Conservation (phyloP, 2,329 filamentous ascomycete species). For the Pseudogymnoascus sp. region DNA sequence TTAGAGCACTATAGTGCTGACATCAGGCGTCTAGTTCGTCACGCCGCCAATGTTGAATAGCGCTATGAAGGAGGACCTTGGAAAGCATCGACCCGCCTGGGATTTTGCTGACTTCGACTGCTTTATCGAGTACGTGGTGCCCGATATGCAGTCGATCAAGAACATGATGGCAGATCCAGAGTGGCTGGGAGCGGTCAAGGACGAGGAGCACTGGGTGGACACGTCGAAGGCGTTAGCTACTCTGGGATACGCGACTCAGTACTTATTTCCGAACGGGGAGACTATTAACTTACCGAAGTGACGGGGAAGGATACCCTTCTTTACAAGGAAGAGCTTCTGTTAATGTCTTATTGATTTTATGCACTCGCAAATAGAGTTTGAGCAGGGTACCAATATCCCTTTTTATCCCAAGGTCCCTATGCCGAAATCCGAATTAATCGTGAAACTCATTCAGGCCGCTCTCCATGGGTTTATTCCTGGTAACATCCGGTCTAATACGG, state of each 20-base stretch:
- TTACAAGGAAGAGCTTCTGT: neutral
- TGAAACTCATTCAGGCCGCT: neutral
- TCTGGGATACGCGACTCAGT: constrained; percentile 22
- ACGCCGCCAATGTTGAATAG: constrained; percentile 20
- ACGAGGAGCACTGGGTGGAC: constrained; percentile 27
- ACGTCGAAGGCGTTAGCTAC: constrained; percentile 22
- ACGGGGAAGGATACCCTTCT: neutral
- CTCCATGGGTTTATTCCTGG: neutral
- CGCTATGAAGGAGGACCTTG: constrained; percentile 17
- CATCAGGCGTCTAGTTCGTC: constrained; percentile 17
- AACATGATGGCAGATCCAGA: constrained; percentile 23
- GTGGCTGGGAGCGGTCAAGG: constrained; percentile 20
- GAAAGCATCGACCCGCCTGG: constrained; percentile 12
- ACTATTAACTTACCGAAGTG: constrained; percentile 20
- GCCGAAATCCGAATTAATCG: neutral
- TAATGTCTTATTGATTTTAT: neutral
- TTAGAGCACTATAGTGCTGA: constrained; percentile 3
- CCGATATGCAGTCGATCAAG: constrained; percentile 17
- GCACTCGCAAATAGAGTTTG: neutral
- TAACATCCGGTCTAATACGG: neutral
- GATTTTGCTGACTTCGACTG: constrained; percentile 24
- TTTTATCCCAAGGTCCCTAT: neutral
- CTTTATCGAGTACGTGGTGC: constrained; percentile 25
- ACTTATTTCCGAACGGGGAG: constrained; percentile 23
- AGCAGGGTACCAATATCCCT: constrained; percentile 3